A percentile compares a stretch with the other conserved stretches of the same genome.
phyloP scores from a whole-genome alignment of 2,329 filamentous ascomycete genomes.

The Exophiala bonariae region DNA sequence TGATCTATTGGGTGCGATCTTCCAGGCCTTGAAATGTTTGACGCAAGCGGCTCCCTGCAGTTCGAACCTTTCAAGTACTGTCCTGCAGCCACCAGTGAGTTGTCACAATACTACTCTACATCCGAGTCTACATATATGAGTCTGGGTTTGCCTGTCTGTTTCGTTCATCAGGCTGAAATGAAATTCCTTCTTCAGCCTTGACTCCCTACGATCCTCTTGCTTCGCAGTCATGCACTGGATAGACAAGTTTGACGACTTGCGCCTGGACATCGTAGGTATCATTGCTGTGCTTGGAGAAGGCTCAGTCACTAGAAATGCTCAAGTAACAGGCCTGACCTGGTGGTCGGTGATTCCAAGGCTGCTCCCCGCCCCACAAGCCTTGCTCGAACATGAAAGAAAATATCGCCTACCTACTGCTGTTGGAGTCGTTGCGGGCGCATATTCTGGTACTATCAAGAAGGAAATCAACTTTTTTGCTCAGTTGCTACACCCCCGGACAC shows the following conservation, averaged over 20 bases:
- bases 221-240: slow-evolving; percentile 17
- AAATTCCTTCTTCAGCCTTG: not conserved
- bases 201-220: not conserved
- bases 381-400: slow-evolving; percentile 59
- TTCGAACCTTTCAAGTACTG: no score
- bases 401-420: slow-evolving; percentile 56
- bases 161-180: not conserved
- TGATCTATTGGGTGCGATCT: no score
- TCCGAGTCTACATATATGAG: no score
- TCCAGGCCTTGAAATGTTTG: no score
- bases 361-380: slow-evolving; percentile 62
- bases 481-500: slow-evolving; percentile 52
- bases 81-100: no score
- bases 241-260: slow-evolving; percentile 12
- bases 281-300: slow-evolving; percentile 64
- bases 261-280: slow-evolving; percentile 61
- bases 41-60: no score
- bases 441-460: slow-evolving; percentile 55
- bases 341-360: slow-evolving; percentile 61
- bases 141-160: no score
- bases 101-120: no score
- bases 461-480: slow-evolving; percentile 64
- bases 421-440: slow-evolving; percentile 59
- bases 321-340: slow-evolving; percentile 59
- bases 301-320: slow-evolving; percentile 58